These are phyloP conservation scores for Agrocybe praecox DNA, from an alignment of 768 basidiomycete species.

Conservation along the genomic window DNA sequence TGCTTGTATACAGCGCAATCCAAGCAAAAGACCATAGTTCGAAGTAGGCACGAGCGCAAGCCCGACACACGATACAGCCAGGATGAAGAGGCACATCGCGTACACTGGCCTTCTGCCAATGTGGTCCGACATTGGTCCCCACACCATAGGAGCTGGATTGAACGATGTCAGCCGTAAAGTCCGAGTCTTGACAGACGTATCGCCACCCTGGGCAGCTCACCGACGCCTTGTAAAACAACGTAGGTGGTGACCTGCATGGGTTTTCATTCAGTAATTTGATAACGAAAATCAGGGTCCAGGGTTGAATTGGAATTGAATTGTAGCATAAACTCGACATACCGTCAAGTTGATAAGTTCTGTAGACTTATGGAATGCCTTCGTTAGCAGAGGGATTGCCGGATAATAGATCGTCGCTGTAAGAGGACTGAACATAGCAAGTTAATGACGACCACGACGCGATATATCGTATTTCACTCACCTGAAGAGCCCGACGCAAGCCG, in stretches of 20 bases:
- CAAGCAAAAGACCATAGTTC: conserved; percentile 77
- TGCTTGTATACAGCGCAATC: conserved; percentile 79
- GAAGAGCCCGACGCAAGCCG: conserved; percentile 60
- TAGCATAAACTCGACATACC: conserved; percentile 31
- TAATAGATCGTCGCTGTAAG: conserved; percentile 80
- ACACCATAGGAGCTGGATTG: conserved; percentile 61
- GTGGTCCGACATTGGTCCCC: conserved; percentile 72
- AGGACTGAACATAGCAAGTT: conserved; percentile 42
- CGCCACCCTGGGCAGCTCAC: conserved; percentile 32
- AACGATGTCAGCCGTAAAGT: background rate
- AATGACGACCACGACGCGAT: background rate
- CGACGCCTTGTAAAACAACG: conserved; percentile 67
- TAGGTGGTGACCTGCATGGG: conserved; percentile 63
- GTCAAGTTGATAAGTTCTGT: conserved; percentile 79
- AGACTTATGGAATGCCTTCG: conserved; percentile 62
- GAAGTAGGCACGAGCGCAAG: conserved; percentile 50
- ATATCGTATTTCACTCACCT: conserved; percentile 42
- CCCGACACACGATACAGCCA: conserved; percentile 67
- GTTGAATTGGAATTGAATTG: background rate
- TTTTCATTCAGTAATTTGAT: background rate
- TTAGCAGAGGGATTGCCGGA: conserved; percentile 76
- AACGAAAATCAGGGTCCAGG: too few relatives aligned
- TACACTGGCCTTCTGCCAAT: conserved; percentile 66
- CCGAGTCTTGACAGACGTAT: background rate
- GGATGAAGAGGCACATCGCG: conserved; percentile 61